Evolutionary conservation across 495 filamentous ascomycete genomes (phyloP).

Genomic region (Hypoxylon fuscum): DNA sequence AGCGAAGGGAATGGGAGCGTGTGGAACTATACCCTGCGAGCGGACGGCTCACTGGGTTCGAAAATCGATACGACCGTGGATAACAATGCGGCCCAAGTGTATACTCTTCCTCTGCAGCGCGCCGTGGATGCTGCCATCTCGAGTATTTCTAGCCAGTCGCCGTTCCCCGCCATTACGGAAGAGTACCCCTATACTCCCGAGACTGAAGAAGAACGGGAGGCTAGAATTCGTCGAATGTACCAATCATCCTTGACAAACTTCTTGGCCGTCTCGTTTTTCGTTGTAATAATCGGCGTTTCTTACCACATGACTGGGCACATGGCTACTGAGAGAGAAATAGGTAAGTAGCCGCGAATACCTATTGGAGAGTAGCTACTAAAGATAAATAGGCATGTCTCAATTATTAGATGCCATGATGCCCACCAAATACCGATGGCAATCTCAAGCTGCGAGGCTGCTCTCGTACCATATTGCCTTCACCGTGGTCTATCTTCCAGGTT

Average conservation of each 20-base stretch:
- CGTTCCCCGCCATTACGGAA: slow-evolving; percentile 57
- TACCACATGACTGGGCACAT: slow-evolving; percentile 83
- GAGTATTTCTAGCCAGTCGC: slow-evolving; percentile 51
- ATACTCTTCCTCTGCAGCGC: slow-evolving; percentile 78
- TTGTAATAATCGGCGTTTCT: slow-evolving; percentile 71
- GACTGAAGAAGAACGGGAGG: slow-evolving; percentile 69
- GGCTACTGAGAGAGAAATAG: slow-evolving; percentile 78
- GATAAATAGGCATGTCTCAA: slow-evolving; percentile 81
- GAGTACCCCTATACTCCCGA: slow-evolving; percentile 79
- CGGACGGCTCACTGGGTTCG: slow-evolving; percentile 67
- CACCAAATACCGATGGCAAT: slow-evolving; percentile 68
- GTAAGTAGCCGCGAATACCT: too few species aligned
- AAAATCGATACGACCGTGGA: slow-evolving; percentile 66
- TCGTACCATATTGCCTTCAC: slow-evolving; percentile 75
- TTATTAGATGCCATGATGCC: slow-evolving; percentile 86
- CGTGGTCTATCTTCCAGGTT: slow-evolving; percentile 72
- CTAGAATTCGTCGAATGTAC: slow-evolving; percentile 69
- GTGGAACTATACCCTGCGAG: slow-evolving; percentile 89
- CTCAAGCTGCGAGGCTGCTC: slow-evolving; percentile 71
- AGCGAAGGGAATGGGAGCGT: slow-evolving; percentile 66
- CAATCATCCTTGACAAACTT: slow-evolving; percentile 74
- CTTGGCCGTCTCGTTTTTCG: slow-evolving; percentile 72
- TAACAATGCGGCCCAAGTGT: slow-evolving; percentile 76
- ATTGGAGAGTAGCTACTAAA: too few species aligned
- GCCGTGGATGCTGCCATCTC: slow-evolving; percentile 79